Percentiles rank a stretch among this genome's conserved stretches.
phyloP scores from a whole-genome alignment of 2,329 filamentous ascomycete genomes.

The Cadophora sp. region DNA sequence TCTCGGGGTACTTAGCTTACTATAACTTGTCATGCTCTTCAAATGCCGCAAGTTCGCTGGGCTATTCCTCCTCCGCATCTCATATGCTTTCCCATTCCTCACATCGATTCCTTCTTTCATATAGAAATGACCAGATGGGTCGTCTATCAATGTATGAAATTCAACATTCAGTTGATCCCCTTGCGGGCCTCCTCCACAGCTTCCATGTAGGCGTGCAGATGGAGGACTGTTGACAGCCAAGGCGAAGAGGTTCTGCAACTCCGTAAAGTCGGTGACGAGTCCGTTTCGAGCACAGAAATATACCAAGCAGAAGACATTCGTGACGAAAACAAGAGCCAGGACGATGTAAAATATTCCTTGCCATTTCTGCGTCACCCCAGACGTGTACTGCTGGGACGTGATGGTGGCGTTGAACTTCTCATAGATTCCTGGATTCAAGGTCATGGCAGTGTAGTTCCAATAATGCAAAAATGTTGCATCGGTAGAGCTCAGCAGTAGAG shows the following conservation, averaged over 20 bases:
- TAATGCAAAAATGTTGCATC: slow-evolving; percentile 66
- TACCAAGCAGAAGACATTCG: slow-evolving; percentile 69
- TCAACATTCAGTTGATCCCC: slow-evolving; percentile 45
- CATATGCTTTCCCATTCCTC: slow-evolving; percentile 22
- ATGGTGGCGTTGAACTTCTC: slow-evolving; percentile 70
- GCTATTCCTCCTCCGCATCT: slow-evolving; percentile 22
- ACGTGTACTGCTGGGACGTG: slow-evolving; percentile 72
- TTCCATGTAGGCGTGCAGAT: slow-evolving; percentile 57
- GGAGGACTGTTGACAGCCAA: slow-evolving; percentile 72
- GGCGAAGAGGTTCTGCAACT: slow-evolving; percentile 77
- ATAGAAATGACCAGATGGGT: slow-evolving; percentile 58
- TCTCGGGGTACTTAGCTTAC: slow-evolving; percentile 34
- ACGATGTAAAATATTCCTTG: slow-evolving; percentile 72
- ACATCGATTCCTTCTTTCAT: slow-evolving; percentile 52
- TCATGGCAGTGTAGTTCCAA: slow-evolving; percentile 54
- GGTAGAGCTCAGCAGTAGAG: slow-evolving; percentile 65
- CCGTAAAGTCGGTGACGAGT: slow-evolving; percentile 79
- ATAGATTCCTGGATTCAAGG: slow-evolving; percentile 54
- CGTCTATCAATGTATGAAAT: slow-evolving; percentile 54
- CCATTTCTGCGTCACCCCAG: slow-evolving; percentile 65
- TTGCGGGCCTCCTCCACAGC: slow-evolving; percentile 61
- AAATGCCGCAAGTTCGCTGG: slow-evolving; percentile 16
- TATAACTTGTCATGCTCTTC: slow-evolving; percentile 35
- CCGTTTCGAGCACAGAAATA: slow-evolving; percentile 64
- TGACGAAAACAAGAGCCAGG: slow-evolving; percentile 67